Evolutionary conservation across 2,329 filamentous ascomycete genomes (phyloP).

Genomic region (Penicillium nordicum): DNA sequence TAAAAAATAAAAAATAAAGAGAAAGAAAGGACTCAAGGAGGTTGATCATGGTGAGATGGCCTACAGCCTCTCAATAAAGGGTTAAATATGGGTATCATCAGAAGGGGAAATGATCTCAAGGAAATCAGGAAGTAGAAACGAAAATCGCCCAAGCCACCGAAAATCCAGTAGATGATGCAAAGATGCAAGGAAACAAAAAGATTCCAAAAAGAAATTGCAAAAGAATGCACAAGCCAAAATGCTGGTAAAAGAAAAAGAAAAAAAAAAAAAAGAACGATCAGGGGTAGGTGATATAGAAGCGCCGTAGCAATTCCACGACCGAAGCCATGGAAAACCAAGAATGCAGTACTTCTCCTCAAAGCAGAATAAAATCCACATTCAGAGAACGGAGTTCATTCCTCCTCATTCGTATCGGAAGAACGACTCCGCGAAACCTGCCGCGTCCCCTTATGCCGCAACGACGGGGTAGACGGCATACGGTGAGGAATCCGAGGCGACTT

Average conservation of each 20-base stretch:
- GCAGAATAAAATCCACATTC: neutral
- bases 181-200: slow-evolving; percentile 10
- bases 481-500: slow-evolving; percentile 29
- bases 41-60: slow-evolving; percentile 8
- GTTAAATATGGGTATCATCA: slow-evolving; percentile 33
- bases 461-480: slow-evolving; percentile 38
- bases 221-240: slow-evolving; percentile 4
- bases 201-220: neutral
- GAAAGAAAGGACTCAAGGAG: slow-evolving; percentile 3
- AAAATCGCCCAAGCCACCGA: slow-evolving; percentile 1
- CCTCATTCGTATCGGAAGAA: slow-evolving; percentile 33
- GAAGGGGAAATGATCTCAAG: slow-evolving; percentile 14
- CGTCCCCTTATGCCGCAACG: slow-evolving; percentile 25
- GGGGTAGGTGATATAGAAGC: neutral
- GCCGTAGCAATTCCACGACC: neutral
- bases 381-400: slow-evolving; percentile 13
- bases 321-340: neutral
- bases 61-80: slow-evolving; percentile 6
- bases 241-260: neutral
- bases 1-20: neutral
- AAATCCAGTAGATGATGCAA: slow-evolving; percentile 4
- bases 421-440: slow-evolving; percentile 29
- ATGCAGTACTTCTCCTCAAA: neutral
- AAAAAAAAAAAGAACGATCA: neutral
- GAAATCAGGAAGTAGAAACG: slow-evolving; percentile 7